Percentiles rank a stretch among this genome's conserved stretches.
Conservation (phyloP, 2,329 filamentous ascomycete species). For the Dactylellina sp. region DNA sequence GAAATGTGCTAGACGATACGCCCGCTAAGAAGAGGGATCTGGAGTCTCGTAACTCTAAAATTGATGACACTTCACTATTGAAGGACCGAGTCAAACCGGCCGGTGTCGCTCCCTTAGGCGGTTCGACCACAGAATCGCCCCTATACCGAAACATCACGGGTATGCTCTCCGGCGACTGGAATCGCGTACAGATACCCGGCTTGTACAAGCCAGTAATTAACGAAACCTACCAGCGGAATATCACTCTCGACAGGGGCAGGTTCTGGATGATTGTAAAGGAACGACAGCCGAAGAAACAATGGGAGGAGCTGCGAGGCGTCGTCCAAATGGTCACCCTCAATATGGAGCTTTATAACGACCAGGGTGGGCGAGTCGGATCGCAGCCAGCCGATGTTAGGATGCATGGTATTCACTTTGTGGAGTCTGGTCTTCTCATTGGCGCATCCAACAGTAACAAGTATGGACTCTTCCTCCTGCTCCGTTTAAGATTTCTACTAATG, state of each 20-base stretch:
- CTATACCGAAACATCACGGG: slow-evolving; percentile 54
- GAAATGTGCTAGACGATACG: slow-evolving; percentile 51
- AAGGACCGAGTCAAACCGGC: slow-evolving; percentile 17
- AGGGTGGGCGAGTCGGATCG: slow-evolving; percentile 47
- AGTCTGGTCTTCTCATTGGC: slow-evolving; percentile 81
- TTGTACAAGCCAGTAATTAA: slow-evolving; percentile 52
- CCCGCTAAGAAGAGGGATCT: slow-evolving; percentile 53
- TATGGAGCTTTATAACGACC: slow-evolving; percentile 59
- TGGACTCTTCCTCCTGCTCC: slow-evolving; percentile 28
- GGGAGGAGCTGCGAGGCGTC: slow-evolving; percentile 39
- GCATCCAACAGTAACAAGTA: slow-evolving; percentile 92
- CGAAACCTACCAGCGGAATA: slow-evolving; percentile 58
- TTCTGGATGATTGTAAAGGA: slow-evolving; percentile 59
- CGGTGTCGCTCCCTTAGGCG: slow-evolving; percentile 27
- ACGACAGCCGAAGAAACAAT: slow-evolving; percentile 49
- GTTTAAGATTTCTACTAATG: slow-evolving; percentile 19
- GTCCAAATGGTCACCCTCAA: slow-evolving; percentile 58
- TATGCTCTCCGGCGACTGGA: slow-evolving; percentile 53
- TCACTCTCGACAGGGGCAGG: slow-evolving; percentile 58
- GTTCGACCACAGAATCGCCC: slow-evolving; percentile 19
- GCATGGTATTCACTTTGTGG: slow-evolving; percentile 86
- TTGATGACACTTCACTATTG: slow-evolving; percentile 6
- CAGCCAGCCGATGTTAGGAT: slow-evolving; percentile 73
- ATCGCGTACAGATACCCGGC: slow-evolving; percentile 31
- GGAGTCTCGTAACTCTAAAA: slow-evolving; percentile 8